A percentile compares a stretch with the other conserved stretches of the same genome.
Evolutionary conservation across 129 eudicot genomes (phyloP).

Genomic region (sunflower (Helianthus annuus)): DNA sequence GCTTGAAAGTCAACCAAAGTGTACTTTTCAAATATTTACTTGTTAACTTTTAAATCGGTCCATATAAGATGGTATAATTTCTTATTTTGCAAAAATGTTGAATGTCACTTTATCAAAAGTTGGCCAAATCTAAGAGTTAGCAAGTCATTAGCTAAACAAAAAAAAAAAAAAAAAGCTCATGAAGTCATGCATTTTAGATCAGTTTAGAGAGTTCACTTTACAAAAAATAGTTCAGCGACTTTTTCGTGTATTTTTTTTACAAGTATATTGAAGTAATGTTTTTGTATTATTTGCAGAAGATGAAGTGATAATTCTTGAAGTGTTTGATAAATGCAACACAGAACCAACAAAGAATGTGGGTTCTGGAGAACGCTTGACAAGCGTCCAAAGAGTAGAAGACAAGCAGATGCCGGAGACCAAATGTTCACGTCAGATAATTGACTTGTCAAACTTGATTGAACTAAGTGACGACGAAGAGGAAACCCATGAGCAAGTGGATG

Average conservation of each 20-base stretch:
- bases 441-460: constrained; percentile 46
- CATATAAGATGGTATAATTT: no score
- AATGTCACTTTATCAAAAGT: no score
- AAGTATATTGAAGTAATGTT: background rate
- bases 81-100: no score
- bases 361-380: constrained; percentile 14
- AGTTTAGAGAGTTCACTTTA: no score
- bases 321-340: constrained; percentile 8
- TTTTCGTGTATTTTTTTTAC: background rate
- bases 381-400: constrained; percentile 16
- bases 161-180: no score
- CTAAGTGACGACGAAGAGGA: constrained; percentile 63
- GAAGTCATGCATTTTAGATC: background rate
- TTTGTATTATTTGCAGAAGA: constrained; percentile 17
- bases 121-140: no score
- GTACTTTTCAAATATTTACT: no score
- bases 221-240: no score
- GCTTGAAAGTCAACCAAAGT: no score
- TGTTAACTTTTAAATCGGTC: no score
- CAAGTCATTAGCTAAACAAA: no score
- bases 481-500: constrained; percentile 37
- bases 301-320: constrained; percentile 3
- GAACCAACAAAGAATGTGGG: constrained; percentile 19
- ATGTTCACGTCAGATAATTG: constrained; percentile 9
- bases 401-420: constrained; percentile 13